phyloP scores from a whole-genome alignment of 2,329 filamentous ascomycete genomes.

The Magnaporthiopsis incrustans region DNA sequence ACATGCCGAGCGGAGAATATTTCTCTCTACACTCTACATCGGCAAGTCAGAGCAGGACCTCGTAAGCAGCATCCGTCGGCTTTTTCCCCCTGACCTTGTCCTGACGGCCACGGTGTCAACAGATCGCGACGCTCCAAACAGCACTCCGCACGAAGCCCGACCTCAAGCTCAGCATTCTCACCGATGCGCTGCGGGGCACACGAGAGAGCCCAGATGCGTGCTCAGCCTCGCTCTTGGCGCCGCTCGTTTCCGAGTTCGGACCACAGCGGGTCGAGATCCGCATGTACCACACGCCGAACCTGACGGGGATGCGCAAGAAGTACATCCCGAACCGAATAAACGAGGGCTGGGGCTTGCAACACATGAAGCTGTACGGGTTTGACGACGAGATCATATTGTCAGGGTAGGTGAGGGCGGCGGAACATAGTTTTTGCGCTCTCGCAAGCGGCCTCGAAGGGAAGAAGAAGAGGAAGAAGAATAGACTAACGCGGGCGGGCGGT shows the following conservation, averaged over 20 bases:
- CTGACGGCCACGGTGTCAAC: not conserved
- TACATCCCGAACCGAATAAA: slow-evolving; percentile 85
- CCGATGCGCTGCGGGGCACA: slow-evolving; percentile 84
- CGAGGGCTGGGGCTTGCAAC: slow-evolving; percentile 95
- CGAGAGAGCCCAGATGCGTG: slow-evolving; percentile 80
- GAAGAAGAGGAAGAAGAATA: too few relatives aligned
- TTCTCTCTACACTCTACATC: slow-evolving; percentile 94
- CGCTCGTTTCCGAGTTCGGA: slow-evolving; percentile 79
- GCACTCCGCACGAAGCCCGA: slow-evolving; percentile 67
- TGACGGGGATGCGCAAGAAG: slow-evolving; percentile 79
- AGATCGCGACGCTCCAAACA: slow-evolving; percentile 69
- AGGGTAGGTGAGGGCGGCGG: slow-evolving; percentile 44
- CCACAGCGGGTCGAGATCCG: slow-evolving; percentile 78
- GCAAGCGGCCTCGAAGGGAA: not conserved
- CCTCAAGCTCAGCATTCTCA: slow-evolving; percentile 79
- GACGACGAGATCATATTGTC: slow-evolving; percentile 95
- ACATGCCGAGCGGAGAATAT: slow-evolving; percentile 70
- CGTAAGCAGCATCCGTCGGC: slow-evolving; percentile 30
- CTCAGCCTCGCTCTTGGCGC: slow-evolving; percentile 78
- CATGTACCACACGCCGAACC: slow-evolving; percentile 96
- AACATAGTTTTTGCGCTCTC: not conserved
- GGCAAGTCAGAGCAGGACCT: slow-evolving; percentile 88
- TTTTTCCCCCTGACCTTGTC: not conserved
- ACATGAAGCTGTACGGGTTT: slow-evolving; percentile 97
- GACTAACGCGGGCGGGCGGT: slow-evolving; percentile 12